phyloP scores from a whole-genome alignment of 495 filamentous ascomycete genomes.

The Aspergillus bertholletiae region DNA sequence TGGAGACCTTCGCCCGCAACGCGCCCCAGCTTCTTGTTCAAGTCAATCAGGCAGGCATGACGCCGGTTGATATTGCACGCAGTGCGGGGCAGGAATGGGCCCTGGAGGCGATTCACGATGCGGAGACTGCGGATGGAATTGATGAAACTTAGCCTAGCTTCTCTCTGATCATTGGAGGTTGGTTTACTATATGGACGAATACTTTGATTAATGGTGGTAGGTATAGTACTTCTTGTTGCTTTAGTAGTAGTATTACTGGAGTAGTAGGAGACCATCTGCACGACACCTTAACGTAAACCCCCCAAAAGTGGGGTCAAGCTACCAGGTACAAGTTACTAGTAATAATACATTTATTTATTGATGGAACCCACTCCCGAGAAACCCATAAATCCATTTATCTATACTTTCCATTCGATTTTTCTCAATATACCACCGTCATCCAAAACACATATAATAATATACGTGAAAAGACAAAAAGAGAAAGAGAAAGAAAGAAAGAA shows the following conservation, averaged over 20 bases:
- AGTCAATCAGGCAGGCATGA: conserved; percentile 10
- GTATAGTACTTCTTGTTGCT: no score
- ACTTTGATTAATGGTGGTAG: not conserved
- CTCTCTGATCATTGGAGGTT: no score
- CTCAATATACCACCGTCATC: no score
- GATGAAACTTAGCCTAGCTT: no score
- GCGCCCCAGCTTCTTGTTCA: conserved; percentile 6
- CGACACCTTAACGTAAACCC: not conserved
- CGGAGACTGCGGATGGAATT: no score
- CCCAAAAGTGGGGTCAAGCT: not conserved
- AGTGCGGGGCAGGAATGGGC: not conserved
- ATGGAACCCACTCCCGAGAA: not conserved
- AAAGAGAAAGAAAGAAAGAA: no score
- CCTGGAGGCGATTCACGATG: not conserved
- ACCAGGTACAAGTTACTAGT: not conserved
- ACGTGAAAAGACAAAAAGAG: no score
- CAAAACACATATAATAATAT: no score
- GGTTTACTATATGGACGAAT: not conserved
- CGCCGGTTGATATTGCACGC: conserved; percentile 8
- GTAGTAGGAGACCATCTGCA: no score
- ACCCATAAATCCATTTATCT: not conserved
- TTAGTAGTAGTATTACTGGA: no score
- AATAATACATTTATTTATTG: no score
- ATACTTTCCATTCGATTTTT: not conserved
- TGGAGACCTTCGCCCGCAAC: conserved; percentile 12